Evolutionary conservation across 2,329 filamentous ascomycete species (phyloP).

Genomic region (Penicillium thymicola): DNA sequence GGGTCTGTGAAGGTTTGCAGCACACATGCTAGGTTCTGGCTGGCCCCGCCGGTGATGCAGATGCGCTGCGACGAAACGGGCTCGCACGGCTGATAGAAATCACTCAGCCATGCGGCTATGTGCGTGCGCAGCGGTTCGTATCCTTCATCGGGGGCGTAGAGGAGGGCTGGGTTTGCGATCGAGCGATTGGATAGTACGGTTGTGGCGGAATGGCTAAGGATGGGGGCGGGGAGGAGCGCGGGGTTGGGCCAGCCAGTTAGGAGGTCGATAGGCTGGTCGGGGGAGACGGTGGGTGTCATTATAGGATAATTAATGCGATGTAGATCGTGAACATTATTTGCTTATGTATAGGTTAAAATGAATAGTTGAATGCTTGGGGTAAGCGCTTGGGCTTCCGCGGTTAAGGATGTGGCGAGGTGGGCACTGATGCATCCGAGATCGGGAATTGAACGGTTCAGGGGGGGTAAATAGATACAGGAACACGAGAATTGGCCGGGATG

Average conservation of each 20-base stretch:
- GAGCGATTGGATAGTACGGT: slow-evolving; percentile 59
- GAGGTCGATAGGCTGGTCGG: slow-evolving; percentile 39
- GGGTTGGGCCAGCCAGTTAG: slow-evolving; percentile 50
- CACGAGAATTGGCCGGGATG: background rate
- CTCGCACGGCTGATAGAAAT: slow-evolving; percentile 54
- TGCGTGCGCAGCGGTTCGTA: slow-evolving; percentile 65
- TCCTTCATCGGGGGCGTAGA: slow-evolving; percentile 77
- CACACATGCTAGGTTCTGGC: slow-evolving; percentile 74
- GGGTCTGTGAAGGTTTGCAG: slow-evolving; percentile 80
- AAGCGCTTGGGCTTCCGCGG: background rate
- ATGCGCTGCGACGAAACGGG: slow-evolving; percentile 58
- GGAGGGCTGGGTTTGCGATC: slow-evolving; percentile 62
- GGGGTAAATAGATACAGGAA: background rate
- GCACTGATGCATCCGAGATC: slow-evolving; percentile 11
- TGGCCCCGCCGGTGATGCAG: slow-evolving; percentile 80
- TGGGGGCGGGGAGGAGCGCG: slow-evolving; percentile 61
- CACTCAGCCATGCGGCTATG: slow-evolving; percentile 67
- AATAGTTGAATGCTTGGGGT: background rate
- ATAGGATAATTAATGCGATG: too few species aligned
- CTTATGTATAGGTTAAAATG: background rate
- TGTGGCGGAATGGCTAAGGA: slow-evolving; percentile 60
- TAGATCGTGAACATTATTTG: background rate
- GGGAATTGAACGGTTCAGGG: background rate
- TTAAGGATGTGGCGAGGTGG: background rate
- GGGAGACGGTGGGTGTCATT: slow-evolving; percentile 9